Percentiles rank a stretch among this genome's conserved stretches.
Conservation (phyloP, 106 monocot genomes). For the Platanthera zijinensis region DNA sequence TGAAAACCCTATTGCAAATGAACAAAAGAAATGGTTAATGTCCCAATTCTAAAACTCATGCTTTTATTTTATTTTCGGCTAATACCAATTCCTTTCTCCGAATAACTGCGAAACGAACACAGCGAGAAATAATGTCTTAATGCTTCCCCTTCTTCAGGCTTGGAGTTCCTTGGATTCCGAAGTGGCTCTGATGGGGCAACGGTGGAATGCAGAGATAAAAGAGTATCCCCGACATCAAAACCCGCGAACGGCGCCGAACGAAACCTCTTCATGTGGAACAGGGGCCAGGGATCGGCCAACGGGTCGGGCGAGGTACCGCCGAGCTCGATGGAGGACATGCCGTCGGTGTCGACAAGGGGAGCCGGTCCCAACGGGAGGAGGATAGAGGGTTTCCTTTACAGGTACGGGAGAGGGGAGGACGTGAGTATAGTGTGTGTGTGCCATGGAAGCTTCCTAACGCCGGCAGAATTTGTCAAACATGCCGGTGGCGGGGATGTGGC, state of each 20-base stretch:
- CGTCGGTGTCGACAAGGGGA: constrained; percentile 41
- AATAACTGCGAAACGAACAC: no score
- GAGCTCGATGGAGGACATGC: constrained; percentile 47
- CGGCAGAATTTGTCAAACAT: constrained; percentile 62
- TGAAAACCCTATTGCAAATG: no score
- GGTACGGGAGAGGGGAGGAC: constrained; percentile 38
- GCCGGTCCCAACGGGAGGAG: constrained; percentile 34
- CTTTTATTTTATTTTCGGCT: no score
- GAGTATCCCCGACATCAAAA: background rate
- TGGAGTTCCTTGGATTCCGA: background rate
- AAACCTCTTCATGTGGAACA: background rate
- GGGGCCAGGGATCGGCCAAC: background rate
- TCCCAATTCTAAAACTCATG: no score
- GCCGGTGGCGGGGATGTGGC: constrained; percentile 53
- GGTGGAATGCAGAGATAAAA: background rate
- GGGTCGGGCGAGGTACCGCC: constrained; percentile 9
- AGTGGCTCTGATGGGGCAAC: background rate
- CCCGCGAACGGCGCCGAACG: background rate
- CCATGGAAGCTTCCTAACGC: constrained; percentile 58
- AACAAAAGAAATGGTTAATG: no score
- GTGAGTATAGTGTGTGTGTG: constrained; percentile 66
- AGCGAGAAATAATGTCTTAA: no score
- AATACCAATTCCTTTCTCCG: no score
- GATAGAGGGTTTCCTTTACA: constrained; percentile 55
- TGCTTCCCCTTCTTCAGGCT: background rate